phyloP scores from a whole-genome alignment of 768 basidiomycete genomes.

The Chalciporus piperatus region DNA sequence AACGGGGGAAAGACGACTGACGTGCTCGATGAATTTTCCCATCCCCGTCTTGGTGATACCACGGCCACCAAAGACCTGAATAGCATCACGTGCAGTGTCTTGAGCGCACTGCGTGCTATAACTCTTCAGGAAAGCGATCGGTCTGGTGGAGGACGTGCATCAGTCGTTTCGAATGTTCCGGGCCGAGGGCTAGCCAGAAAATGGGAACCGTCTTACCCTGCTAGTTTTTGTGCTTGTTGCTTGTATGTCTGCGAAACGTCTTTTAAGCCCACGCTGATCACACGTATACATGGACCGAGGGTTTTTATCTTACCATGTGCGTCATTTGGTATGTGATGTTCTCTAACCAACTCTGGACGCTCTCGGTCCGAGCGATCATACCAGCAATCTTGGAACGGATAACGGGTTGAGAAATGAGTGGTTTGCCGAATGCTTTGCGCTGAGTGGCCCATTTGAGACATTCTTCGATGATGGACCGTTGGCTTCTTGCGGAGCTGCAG shows the following conservation, averaged over 20 bases:
- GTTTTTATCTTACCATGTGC: slow-evolving; percentile 53
- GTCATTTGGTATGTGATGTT: slow-evolving; percentile 86
- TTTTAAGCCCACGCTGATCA: slow-evolving; percentile 1
- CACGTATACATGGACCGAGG: background rate
- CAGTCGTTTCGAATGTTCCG: background rate
- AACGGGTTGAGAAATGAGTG: slow-evolving; percentile 77
- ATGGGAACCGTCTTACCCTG: slow-evolving; percentile 47
- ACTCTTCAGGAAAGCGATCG: slow-evolving; percentile 80
- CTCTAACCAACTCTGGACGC: slow-evolving; percentile 84
- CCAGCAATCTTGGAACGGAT: slow-evolving; percentile 83
- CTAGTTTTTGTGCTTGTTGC: slow-evolving; percentile 68
- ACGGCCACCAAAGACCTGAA: slow-evolving; percentile 80
- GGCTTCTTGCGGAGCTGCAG: slow-evolving; percentile 67
- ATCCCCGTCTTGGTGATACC: slow-evolving; percentile 79
- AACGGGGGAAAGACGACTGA: slow-evolving; percentile 19
- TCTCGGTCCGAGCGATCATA: slow-evolving; percentile 87
- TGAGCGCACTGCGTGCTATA: slow-evolving; percentile 73
- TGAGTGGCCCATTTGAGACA: slow-evolving; percentile 90
- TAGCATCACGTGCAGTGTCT: slow-evolving; percentile 77
- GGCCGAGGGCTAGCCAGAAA: background rate
- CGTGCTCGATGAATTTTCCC: slow-evolving; percentile 59
- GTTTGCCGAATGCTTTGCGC: slow-evolving; percentile 90
- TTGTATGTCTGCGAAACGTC: slow-evolving; percentile 50
- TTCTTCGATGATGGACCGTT: slow-evolving; percentile 73
- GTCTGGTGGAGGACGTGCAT: slow-evolving; percentile 35